Conservation (phyloP, 257 asterid species). For the Primulina eburnea region DNA sequence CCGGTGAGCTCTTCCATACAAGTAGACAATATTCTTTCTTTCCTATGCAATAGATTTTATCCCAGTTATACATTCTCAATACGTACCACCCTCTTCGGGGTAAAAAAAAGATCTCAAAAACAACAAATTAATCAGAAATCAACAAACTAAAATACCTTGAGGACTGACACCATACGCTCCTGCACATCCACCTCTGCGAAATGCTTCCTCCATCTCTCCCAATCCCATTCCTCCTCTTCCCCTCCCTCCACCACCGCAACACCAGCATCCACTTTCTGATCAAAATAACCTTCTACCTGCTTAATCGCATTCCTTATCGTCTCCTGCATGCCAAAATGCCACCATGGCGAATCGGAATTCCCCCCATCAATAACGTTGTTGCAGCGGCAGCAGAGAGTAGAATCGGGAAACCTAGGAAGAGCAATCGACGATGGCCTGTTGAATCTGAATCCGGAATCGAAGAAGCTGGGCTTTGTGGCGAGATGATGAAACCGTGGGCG, state of each 20-base stretch:
- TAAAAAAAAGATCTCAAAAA: too few relatives aligned
- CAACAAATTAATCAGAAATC: too few relatives aligned
- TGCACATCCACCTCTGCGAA: conserved; percentile 76
- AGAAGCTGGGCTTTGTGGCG: conserved; percentile 32
- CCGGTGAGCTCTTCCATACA: conserved; percentile 3
- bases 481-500: conserved; percentile 51
- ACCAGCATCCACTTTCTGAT: conserved; percentile 33
- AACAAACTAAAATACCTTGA: conserved; percentile 49
- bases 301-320: conserved; percentile 51
- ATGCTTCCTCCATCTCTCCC: conserved; percentile 93
- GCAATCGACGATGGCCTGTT: conserved; percentile 30
- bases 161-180: conserved; percentile 63
- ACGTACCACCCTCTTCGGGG: too few relatives aligned
- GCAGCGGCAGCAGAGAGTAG: conserved; percentile 59
- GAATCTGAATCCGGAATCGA: conserved; percentile 36
- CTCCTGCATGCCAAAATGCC: conserved; percentile 69
- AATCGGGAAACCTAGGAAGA: conserved; percentile 44
- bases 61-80: too few relatives aligned
- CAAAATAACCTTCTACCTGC: conserved; percentile 45
- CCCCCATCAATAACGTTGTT: conserved; percentile 27
- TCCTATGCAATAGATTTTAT: too few relatives aligned
- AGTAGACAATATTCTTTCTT: conserved; percentile 1
- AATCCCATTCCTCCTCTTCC: conserved; percentile 71
- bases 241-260: conserved; percentile 28
- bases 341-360: conserved; percentile 46